These are phyloP conservation scores for Debaryomycetaceae sp. DNA, from an alignment of 1,139 yeast species.

Conservation along the genomic window DNA sequence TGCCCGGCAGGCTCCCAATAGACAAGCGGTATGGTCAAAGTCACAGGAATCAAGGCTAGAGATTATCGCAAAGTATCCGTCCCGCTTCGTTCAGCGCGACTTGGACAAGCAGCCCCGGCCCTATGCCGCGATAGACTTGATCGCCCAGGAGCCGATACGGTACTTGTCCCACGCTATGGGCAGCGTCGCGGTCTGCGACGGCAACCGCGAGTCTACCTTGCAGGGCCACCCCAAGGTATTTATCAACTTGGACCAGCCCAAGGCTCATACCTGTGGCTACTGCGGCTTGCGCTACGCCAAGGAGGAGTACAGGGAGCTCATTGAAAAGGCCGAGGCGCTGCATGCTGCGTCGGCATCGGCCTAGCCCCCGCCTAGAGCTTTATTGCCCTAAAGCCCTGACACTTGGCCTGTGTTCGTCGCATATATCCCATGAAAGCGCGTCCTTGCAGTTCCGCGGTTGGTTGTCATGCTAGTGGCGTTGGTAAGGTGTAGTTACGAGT, in stretches of 20 bases:
- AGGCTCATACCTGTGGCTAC: slow-evolving; percentile 66
- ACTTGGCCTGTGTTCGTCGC: no score
- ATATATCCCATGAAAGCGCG: no score
- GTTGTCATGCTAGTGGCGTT: no score
- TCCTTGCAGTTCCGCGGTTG: no score
- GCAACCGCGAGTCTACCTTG: slow-evolving; percentile 56
- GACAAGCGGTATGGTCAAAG: slow-evolving; percentile 58
- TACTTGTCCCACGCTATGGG: slow-evolving; percentile 41
- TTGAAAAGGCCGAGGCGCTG: no score
- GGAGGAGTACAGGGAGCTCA: slow-evolving; percentile 30
- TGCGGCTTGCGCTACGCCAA: slow-evolving; percentile 64
- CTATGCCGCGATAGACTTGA: slow-evolving; percentile 75
- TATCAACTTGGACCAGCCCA: slow-evolving; percentile 71
- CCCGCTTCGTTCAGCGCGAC: slow-evolving; percentile 63
- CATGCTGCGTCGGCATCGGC: no score
- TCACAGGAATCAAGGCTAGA: slow-evolving; percentile 56
- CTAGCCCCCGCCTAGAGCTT: no score
- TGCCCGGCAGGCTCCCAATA: slow-evolving; percentile 65
- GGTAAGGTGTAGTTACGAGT: no score
- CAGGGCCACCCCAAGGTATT: slow-evolving; percentile 82
- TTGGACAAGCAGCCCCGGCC: slow-evolving; percentile 66
- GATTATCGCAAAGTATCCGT: slow-evolving; percentile 44
- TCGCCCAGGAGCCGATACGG: slow-evolving; percentile 62
- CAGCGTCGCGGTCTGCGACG: slow-evolving; percentile 73
- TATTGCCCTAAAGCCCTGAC: no score